Evolutionary conservation across 2,329 filamentous ascomycete genomes (phyloP), one percentile per base, ranked within the genome.

Genomic region (Colletotrichum viniferum): DNA sequence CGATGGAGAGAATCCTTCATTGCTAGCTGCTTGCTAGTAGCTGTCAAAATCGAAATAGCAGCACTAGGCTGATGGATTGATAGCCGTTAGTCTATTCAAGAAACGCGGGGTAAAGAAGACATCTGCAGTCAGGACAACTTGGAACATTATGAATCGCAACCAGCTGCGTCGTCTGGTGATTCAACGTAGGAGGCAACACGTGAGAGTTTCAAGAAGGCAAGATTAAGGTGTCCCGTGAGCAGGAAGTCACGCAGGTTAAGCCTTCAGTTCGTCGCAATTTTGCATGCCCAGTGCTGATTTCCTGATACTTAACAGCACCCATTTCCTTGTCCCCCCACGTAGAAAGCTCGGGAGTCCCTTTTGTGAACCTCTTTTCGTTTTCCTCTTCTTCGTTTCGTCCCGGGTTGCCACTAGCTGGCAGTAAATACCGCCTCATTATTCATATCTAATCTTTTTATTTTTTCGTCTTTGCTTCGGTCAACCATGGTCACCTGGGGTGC

Each of bases 171-270:
- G 34, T 61, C 28, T 38, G 32, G 32, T 34, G 8, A 4, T 32
- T 32, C 48, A 36, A 58, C 21, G 24, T 24, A 36, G 16, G 56
- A 63, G 63, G 30, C 43, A 63, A 58, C 69, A 63, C 66, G 56
- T 66, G 62, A 73, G 56, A 24, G 73, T 75, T 75, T 75, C 73
- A 69, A 52, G n/a, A 73, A 73, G 18, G 43, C 10, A 14, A 55
- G 28, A 66, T 56, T 9, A 73, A 68, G 69, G 63, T 48, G 73
- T 68, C 73, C 63, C 63, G 73, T 75, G 73, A 32, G 63, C 63
- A 55, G 9, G 16, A 63, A 21, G 43, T 52, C 43, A 64, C 56
- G 34, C 69, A 75, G 13, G 16, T 32, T 28, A 48, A 68, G 32
- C 43, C 48, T 68, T 73, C 34, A 21, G 24, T 26, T 61, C 73